These are phyloP conservation scores for Breynia disticha DNA, from an alignment of 441 rosid species.

Conservation along the genomic window DNA sequence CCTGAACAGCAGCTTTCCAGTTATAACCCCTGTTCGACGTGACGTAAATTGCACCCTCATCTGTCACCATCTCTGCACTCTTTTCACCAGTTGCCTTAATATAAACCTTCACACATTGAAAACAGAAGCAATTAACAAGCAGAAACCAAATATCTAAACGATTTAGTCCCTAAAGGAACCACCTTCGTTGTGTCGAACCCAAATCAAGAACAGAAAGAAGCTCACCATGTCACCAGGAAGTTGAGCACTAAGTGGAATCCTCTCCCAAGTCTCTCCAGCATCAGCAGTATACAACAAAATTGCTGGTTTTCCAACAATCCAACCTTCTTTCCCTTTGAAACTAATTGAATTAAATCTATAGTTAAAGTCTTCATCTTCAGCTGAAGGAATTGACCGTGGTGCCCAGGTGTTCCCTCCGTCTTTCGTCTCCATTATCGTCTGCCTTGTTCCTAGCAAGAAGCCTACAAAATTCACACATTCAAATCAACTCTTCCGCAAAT, in stretches of 20 bases:
- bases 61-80: constrained; percentile 95
- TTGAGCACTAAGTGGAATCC: constrained; percentile 81
- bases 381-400: constrained; percentile 76
- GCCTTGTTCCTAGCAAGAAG: constrained; percentile 82
- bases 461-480: constrained; percentile 22
- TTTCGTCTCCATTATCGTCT: constrained; percentile 88
- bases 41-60: constrained; percentile 87
- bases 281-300: constrained; percentile 75
- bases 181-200: background rate
- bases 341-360: constrained; percentile 85
- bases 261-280: constrained; percentile 73
- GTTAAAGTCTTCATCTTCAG: constrained; percentile 95
- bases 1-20: constrained; percentile 94
- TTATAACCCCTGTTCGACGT: constrained; percentile 86
- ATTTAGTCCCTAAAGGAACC: no score
- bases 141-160: no score
- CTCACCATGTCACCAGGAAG: constrained; percentile 92
- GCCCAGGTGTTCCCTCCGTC: constrained; percentile 77
- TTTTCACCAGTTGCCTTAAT: constrained; percentile 86
- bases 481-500: no score
- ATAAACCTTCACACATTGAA: constrained; percentile 44
- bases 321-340: constrained; percentile 84
- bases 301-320: constrained; percentile 93
- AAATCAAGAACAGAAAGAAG: background rate
- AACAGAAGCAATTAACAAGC: background rate